phyloP scores from a whole-genome alignment of 768 basidiomycete species.

The Melanogaster broomeanus region DNA sequence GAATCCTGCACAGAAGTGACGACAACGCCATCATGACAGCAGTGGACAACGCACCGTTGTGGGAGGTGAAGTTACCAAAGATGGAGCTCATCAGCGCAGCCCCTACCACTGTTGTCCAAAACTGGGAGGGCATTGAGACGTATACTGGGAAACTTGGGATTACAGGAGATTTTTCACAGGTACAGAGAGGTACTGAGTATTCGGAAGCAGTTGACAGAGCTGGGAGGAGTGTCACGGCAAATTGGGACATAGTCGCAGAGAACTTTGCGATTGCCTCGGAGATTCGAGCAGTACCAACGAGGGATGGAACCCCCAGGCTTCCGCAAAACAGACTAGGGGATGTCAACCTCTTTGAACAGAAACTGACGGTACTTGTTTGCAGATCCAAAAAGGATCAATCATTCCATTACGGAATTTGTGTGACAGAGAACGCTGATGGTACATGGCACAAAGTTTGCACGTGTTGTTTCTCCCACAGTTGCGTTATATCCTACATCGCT shows the following conservation, averaged over 20 bases:
- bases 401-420: conserved; percentile 11
- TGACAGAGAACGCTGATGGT: background rate
- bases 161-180: background rate
- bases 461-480: conserved; percentile 4
- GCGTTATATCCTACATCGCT: background rate
- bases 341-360: conserved; percentile 3
- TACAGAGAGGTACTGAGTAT: background rate
- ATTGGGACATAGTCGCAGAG: background rate
- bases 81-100: background rate
- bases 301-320: background rate
- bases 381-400: conserved; percentile 6
- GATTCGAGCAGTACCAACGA: background rate
- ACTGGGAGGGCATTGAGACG: background rate
- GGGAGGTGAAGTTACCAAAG: background rate
- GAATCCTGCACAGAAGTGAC: background rate
- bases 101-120: background rate
- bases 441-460: conserved; percentile 12
- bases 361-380: conserved; percentile 4
- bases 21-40: background rate
- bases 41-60: background rate
- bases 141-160: background rate
- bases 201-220: background rate
- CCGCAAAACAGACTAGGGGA: conserved; percentile 13
- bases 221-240: conserved; percentile 3
- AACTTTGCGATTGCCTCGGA: background rate